These are phyloP conservation scores for Yamadazyma akitaensis DNA, from an alignment of 805 yeast genomes.

Conservation along the genomic window DNA sequence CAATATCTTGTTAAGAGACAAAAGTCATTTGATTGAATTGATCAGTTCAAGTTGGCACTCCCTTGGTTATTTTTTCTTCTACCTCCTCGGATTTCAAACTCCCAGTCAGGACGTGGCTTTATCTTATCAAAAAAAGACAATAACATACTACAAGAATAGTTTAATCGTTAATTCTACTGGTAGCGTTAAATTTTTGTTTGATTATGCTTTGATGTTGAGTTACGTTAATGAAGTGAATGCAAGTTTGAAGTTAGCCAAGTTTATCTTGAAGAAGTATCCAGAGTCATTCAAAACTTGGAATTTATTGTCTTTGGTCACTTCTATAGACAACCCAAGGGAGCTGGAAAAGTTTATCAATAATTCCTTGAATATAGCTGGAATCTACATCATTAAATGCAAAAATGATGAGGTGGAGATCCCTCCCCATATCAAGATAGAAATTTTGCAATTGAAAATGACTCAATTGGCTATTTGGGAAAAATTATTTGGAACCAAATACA, in stretches of 20 bases:
- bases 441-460: constrained; percentile 69
- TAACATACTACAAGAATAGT: constrained; percentile 30
- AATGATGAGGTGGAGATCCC: constrained; percentile 24
- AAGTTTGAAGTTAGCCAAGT: constrained; percentile 46
- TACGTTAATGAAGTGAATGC: constrained; percentile 40
- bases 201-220: constrained; percentile 49
- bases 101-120: constrained; percentile 19
- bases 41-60: constrained; percentile 34
- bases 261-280: constrained; percentile 49
- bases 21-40: constrained; percentile 23
- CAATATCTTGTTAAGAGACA: constrained; percentile 26
- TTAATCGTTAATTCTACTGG: constrained; percentile 38
- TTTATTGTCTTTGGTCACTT: constrained; percentile 57
- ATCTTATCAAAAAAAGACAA: constrained; percentile 15
- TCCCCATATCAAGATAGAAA: constrained; percentile 41
- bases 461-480: constrained; percentile 68
- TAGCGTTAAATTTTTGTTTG: constrained; percentile 25
- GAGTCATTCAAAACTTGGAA: constrained; percentile 64
- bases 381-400: constrained; percentile 27
- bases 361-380: constrained; percentile 44
- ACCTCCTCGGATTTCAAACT: constrained; percentile 24
- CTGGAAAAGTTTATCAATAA: constrained; percentile 56
- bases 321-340: constrained; percentile 36
- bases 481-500: constrained; percentile 51
- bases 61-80: constrained; percentile 31